Evolutionary conservation across 495 filamentous ascomycete genomes (phyloP), one percentile per base, ranked within the genome.

Genomic region (Neurospora sp.): DNA sequence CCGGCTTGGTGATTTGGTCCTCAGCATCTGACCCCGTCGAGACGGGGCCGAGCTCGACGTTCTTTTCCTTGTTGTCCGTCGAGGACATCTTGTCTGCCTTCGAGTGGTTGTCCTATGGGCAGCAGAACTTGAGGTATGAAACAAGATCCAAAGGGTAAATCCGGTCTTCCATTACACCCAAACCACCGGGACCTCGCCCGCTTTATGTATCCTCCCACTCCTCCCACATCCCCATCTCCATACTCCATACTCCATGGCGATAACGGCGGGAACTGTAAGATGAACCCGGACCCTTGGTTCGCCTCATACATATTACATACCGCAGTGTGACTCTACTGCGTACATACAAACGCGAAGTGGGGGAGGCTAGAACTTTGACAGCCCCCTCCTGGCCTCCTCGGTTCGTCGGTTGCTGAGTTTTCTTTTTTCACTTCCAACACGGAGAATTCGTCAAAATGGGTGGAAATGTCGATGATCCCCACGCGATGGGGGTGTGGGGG

Each of bases 1-100:
- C 77, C 0, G 75, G 77, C 69, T 79, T 82, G 54, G 66, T 31
- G 14, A 72, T 70, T 59, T 75, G 71, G 48, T 75, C 72, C 2
- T 70, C 31, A 62, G 70, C 71, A 69, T 66, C 72, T 35, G 54
- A 35, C 54, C 54, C 54, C 54, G 54, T 62, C 54, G 23, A 31
- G 54, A 62, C 54, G 27, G 54, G 54, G 73, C 44, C 72, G 31
- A 72, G 71, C 44, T 72, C 74, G 39, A 77, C 62, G 12, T 71
- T 46, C 14, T 72, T 73, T 41, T 75, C 71, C 2, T 76, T 80
- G 27, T 62, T 62, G 14, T 72, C 72, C 39, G 71, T 37, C n/a
- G 73, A 69, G 72, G 72, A 75, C 78, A 78, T 79, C 1, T 73
- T 78, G 62, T 59, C 75, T 48, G 14, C 20, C 14, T 39, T 18